Base-by-base conservation (phyloP, 148 eudicot genomes). In the Nyssa sinensis region DNA sequence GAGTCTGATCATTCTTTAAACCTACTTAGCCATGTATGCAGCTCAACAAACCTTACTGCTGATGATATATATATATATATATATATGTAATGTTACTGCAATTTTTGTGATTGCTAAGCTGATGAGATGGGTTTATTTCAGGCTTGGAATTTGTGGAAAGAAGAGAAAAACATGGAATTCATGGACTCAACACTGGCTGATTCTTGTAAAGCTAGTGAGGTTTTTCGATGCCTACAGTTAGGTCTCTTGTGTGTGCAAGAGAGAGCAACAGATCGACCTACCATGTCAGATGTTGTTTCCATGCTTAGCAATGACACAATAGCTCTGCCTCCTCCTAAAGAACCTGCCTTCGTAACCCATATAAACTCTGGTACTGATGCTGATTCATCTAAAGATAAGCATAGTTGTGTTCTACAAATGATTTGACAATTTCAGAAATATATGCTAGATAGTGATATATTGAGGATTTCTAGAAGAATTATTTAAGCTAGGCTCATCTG, bases 191-290 rank as follows among this genome's bases (percentile, higher is more conserved):
- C 58, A 28, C 7, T 67, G 0, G 49, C 9, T 0, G 0, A 67
- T 44, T 13, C 30, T 10, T 67, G 33, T 27, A 14, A 32, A 13
- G n/a, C 71, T 1, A 67, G 33, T 13, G 58, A 67, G 16, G 58
- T 17, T 25, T n/a, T 44, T 7, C 31, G 71, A 27, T 28, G 30
- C 58, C 3, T 41, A 1, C 71, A 67, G 25, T 5, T 67, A 19
- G 33, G 71, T 39, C 58, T 67, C 12, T 67, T 41, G 34, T 39
- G 58, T 27, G 71, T 67, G 71, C 57, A 67, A 44, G 71, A 67
- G 31, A 39, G 58, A 28, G 57, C 71, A 4, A 23, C 19, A 25
- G 71, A 67, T 25, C 58, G 58, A 13, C 71, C 25, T 0, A 11
- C 58, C 21, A 67, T 67, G 58, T 27, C 10, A 0, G 58, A 67